Evolutionary conservation across 768 basidiomycete species (phyloP), one percentile per base, ranked within the genome.

Genomic region (Galerina sulciceps): DNA sequence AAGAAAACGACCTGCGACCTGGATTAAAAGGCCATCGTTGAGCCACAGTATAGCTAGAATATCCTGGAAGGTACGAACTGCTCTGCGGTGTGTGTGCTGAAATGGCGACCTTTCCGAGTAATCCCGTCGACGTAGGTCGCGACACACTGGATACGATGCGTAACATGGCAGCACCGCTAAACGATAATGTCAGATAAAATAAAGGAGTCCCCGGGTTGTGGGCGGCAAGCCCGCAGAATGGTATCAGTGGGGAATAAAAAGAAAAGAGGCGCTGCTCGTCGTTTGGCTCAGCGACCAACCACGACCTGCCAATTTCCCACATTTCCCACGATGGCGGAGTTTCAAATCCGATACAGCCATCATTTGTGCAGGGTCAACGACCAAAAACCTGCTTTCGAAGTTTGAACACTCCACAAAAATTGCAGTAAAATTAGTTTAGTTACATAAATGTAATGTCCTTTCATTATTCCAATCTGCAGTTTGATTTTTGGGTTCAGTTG

Each of bases 1-100:
- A 88, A 10, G 88, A 77, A 70, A 93, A 82, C 35, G 81, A 78
- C 59, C 88, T 80, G 60, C 81, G 81, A 67, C 80, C 90, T 90
- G 50, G 10, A 64, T 22, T 37, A 18, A 17, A 37, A 53, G 54
- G 44, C 37, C 26, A 47, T 37, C 38, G 31, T 65, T 22, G 60
- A 55, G 54, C 17, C 22, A 36, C 35, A 40, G 36, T 17, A 6
- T 35, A 5, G n/a, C 50, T 40, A 40, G 38, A 42, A 46, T 40
- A 10, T 44, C 47, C 45, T 10, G 47, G 51, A 55, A 38, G 51
- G 35, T 45, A 70, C 66, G 38, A 53, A 75, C 76, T 64, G 60
- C 59, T 55, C 36, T 70, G 68, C 54, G 72, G 60, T 31, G 67
- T 60, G 43, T 79, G 73, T 53, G 81, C 73, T 57, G 76, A 76